Evolutionary conservation across 371 early-diverging fungal species (phyloP), one percentile per base, ranked within the genome.

Genomic region (Mucor sp.): DNA sequence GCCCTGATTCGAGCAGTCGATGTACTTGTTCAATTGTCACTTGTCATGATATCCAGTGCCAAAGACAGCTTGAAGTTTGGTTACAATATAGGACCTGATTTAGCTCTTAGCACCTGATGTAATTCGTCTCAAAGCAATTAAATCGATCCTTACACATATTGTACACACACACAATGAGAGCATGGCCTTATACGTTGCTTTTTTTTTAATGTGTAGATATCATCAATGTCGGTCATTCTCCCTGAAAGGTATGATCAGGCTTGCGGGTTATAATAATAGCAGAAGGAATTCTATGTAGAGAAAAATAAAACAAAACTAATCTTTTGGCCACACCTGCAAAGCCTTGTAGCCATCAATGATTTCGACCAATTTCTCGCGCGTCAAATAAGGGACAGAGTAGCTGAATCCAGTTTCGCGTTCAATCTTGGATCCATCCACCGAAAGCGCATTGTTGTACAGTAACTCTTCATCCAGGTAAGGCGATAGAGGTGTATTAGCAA

Each of bases 401-500:
- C 58, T 66, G 72, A 94, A 95, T 1, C 91, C 91, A 0, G 91
- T 86, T n/a, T 82, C 84, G 17, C 67, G 69, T 65, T 87, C 89
- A 68, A 94, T 91, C 81, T 91, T 89, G 37, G 84, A 74, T 0
- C 95, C 96, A 66, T 94, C 93, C 7, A 94, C 78, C 21, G 87
- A 89, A 28, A 95, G 74, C 0, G 91, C 85, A 63, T 95, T 89
- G 71, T 93, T 92, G 67, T 90, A 92, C 28, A 96, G 79, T 17
- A 95, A 77, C 69, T 97, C 98, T 66, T 91, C 85, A 78, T 97
- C 97, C 43, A 97, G 74, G 68, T 95, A 97, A 6, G 98, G 98
- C n/a, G 96, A 95, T 62, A 97, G 72, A 3, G 96, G 96, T 30
- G 96, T 94, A 63, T 86, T 86, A n/a, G 74, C 76, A 43, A 95